These are phyloP conservation scores for Lotmaria passim DNA, from an alignment of 208 protist genomes.

Conservation along the genomic window DNA sequence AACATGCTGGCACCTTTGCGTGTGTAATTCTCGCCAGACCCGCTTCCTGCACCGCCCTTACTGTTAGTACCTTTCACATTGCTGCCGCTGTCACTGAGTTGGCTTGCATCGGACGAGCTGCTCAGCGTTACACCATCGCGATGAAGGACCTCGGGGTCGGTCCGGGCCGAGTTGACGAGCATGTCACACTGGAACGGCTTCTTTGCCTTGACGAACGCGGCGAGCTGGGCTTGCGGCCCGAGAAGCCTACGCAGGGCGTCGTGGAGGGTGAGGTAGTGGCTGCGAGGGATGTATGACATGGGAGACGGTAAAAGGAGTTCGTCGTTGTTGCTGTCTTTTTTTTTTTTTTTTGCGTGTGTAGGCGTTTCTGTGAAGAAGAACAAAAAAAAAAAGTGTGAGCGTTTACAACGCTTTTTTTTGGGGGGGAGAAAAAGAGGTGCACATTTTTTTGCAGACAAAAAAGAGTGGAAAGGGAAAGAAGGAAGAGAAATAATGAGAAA, in stretches of 20 bases:
- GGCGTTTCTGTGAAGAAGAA: too few relatives aligned
- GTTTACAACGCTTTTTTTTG: too few relatives aligned
- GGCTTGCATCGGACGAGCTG: not conserved
- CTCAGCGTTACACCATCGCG: not conserved
- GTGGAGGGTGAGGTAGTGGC: constrained; percentile 80
- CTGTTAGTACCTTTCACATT: not conserved
- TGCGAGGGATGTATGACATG: constrained; percentile 55
- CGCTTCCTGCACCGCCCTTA: not conserved
- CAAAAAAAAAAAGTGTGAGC: too few relatives aligned
- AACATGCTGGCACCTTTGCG: constrained; percentile 49
- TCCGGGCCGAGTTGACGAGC: constrained; percentile 69
- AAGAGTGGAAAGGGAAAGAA: not conserved
- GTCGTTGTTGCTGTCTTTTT: too few relatives aligned
- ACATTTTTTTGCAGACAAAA: too few relatives aligned
- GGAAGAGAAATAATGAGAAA: constrained; percentile 26
- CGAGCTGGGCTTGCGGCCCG: constrained; percentile 47
- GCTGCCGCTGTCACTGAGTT: not conserved
- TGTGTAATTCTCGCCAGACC: not conserved
- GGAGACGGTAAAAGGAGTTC: too few relatives aligned
- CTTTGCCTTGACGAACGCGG: constrained; percentile 79
- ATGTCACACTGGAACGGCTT: constrained; percentile 87
- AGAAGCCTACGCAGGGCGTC: constrained; percentile 72
- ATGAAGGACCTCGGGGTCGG: constrained; percentile 40
- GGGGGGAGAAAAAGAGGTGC: too few relatives aligned
- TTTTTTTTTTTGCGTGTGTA: too few relatives aligned